Evolutionary conservation across 1,139 yeast species (phyloP).

Genomic region (Suhomyces terraborum): DNA sequence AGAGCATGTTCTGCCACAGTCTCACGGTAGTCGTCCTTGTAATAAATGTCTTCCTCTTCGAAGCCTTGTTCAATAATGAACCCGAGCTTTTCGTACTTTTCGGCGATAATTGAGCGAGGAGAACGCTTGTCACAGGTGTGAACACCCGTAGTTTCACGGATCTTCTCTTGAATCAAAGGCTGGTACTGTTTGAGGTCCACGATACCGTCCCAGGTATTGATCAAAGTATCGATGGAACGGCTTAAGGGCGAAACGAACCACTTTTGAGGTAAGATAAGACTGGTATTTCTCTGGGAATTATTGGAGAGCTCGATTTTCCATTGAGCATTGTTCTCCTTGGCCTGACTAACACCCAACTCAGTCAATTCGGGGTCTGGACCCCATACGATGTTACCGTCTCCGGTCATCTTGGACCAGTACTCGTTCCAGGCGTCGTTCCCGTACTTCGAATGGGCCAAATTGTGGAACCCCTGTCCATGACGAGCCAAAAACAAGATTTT

Average conservation of each 20-base stretch:
- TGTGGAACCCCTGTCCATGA: conserved; percentile 52
- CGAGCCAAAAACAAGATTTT: conserved; percentile 46
- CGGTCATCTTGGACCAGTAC: conserved; percentile 44
- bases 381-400: conserved; percentile 48
- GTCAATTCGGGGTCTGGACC: conserved; percentile 52
- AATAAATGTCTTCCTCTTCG: conserved; percentile 43
- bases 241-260: conserved; percentile 42
- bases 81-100: conserved; percentile 28
- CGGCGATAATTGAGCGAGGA: conserved; percentile 32
- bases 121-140: conserved; percentile 49
- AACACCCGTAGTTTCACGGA: conserved; percentile 47
- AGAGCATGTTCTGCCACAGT: conserved; percentile 44
- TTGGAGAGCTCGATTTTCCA: conserved; percentile 20
- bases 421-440: conserved; percentile 48
- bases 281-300: conserved; percentile 27
- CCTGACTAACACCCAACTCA: conserved; percentile 42
- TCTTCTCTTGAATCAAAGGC: conserved; percentile 43
- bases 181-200: conserved; percentile 27
- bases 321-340: conserved; percentile 28
- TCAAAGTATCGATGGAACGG: conserved; percentile 41
- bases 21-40: conserved; percentile 42
- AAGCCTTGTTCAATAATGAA: conserved; percentile 43
- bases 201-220: conserved; percentile 29
- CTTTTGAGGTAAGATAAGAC: conserved; percentile 29
- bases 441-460: conserved; percentile 43